Evolutionary conservation across 768 basidiomycete genomes (phyloP), one percentile per base, ranked within the genome.

Genomic region (Tephrocybe sp.): DNA sequence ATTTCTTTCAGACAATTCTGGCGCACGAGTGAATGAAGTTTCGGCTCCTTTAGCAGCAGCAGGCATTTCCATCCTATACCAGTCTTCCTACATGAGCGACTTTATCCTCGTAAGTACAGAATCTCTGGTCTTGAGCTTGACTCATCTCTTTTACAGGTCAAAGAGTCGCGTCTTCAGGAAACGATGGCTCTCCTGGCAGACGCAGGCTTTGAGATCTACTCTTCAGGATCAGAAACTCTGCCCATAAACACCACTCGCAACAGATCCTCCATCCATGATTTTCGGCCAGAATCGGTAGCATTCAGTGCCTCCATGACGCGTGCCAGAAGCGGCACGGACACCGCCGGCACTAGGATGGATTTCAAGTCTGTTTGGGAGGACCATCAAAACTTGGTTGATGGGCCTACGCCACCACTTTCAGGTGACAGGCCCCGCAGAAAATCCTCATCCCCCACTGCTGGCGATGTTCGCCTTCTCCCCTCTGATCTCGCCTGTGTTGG

Each of bases 51-150:
- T 92, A 16, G 87, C 87, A 9, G 83, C 80, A 11, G 85, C 84
- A 30, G 86, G 87, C 2, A 89, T 92, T 30, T 87, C 86, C 26
- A 91, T 92, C 41, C 70, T 91, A 12, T 92, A 91, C 64, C 86
- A 89, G 61, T 88, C 86, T 5, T 87, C 87, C 2, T 90, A 91
- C 64, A 83, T 81, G 78, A 84, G 86, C 57, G 89, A 91, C 65
- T 90, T 86, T 61, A 87, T 91, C 49, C 83, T 91, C 55, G 87
- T 89, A 60, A 56, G 84, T 69, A 43, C n/a, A n/a, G n/a, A n/a
- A 30, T 54, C 19, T 31, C 22, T 15, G 22, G 21, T 18, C 3
- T 38, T 9, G 19, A 42, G 8, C 16, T 24, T 18, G 9, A 44
- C 51, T 22, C 43, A 27, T 41, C 55, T 60, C 32, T 59, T 47